Conservation (phyloP, 441 rosid species). For the Sinapis alba region DNA sequence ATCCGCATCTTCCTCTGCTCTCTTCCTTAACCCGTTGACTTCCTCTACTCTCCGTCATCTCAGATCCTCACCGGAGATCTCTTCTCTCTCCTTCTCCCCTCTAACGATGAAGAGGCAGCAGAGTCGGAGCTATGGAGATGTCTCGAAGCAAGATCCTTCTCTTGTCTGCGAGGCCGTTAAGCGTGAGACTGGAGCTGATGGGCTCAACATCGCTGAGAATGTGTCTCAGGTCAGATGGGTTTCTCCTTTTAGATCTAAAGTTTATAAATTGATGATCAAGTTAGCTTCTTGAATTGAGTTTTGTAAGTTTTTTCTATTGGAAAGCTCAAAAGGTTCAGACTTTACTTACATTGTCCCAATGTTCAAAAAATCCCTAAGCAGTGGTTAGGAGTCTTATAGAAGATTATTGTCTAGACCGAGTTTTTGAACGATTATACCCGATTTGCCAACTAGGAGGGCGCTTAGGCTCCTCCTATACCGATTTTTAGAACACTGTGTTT, state of each 20-base stretch:
- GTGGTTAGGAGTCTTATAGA: no score
- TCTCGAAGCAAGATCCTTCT: constrained; percentile 38
- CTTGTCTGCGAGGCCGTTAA: constrained; percentile 62
- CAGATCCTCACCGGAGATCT: constrained; percentile 27
- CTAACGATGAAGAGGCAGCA: constrained; percentile 35
- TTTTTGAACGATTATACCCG: no score
- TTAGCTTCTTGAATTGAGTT: background rate
- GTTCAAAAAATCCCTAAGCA: no score
- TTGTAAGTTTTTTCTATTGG: background rate
- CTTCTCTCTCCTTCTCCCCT: constrained; percentile 31
- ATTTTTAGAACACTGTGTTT: no score
- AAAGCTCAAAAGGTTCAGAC: background rate
- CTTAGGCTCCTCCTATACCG: no score
- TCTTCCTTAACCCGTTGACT: constrained; percentile 44
- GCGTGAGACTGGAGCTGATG: constrained; percentile 47
- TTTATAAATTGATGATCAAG: constrained; percentile 2
- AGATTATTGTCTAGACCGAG: no score
- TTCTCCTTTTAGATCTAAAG: background rate
- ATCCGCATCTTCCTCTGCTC: constrained; percentile 38
- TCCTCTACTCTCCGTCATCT: constrained; percentile 41
- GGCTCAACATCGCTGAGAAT: constrained; percentile 84
- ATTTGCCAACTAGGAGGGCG: no score
- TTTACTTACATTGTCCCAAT: background rate
- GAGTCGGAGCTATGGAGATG: constrained; percentile 27
- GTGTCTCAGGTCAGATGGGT: constrained; percentile 66